Percentiles rank a stretch among this genome's conserved stretches.
Conservation (phyloP, 2,329 filamentous ascomycete genomes). For the Colletotrichum tabaci region DNA sequence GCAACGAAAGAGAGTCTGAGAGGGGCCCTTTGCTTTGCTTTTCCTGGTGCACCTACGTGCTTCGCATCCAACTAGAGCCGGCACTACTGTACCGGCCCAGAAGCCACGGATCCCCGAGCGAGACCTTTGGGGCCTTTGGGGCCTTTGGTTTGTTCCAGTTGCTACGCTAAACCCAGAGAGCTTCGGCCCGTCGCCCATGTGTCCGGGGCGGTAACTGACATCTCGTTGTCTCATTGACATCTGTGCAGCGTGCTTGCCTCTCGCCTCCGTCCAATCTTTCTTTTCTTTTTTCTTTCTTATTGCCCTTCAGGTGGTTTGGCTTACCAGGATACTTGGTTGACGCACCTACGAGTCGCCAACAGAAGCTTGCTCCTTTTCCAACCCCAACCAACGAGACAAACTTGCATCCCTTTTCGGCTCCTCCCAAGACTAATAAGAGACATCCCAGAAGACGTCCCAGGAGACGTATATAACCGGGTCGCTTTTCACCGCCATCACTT, state of each 20-base stretch:
- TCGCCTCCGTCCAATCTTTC: conserved; percentile 41
- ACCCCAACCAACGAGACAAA: conserved; percentile 38
- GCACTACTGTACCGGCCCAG: conserved; percentile 40
- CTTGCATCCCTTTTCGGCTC: conserved; percentile 38
- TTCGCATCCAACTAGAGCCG: conserved; percentile 33
- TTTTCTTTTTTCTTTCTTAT: conserved; percentile 39
- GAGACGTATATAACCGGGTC: conserved; percentile 33
- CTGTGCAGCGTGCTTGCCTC: conserved; percentile 30
- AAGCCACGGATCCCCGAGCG: conserved; percentile 35
- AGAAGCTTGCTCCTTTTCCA: conserved; percentile 9
- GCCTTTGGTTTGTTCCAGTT: conserved; percentile 23
- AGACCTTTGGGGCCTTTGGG: conserved; percentile 18
- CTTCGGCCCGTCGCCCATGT: conserved; percentile 39
- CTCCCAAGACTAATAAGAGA: not conserved
- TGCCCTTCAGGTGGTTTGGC: conserved; percentile 32
- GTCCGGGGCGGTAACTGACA: conserved; percentile 41
- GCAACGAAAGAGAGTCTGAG: conserved; percentile 16
- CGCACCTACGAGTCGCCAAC: conserved; percentile 34
- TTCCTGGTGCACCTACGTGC: conserved; percentile 31
- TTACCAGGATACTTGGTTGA: conserved; percentile 38
- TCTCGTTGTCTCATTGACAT: conserved; percentile 41
- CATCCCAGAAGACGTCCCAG: not conserved
- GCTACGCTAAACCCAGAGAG: conserved; percentile 35
- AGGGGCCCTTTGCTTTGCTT: conserved; percentile 22
- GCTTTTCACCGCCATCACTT: conserved; percentile 32